phyloP scores from a whole-genome alignment of 2,329 filamentous ascomycete genomes.

The Aspergillus ochraceoroseus region DNA sequence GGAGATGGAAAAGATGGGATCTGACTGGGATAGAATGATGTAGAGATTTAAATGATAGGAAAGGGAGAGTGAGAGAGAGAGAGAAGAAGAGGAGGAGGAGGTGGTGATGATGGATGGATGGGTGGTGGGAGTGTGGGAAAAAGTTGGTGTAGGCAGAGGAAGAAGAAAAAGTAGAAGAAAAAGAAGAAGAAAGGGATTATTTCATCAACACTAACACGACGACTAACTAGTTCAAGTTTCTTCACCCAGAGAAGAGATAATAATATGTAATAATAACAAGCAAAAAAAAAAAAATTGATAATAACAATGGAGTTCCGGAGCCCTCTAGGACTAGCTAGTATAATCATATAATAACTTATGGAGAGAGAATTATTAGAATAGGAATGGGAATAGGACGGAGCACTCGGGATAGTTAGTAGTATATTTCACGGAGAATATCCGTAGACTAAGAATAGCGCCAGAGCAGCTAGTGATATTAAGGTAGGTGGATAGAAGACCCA shows the following conservation, averaged over 20 bases:
- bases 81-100: constrained; percentile 6
- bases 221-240: no score
- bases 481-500: constrained; percentile 3
- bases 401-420: background rate
- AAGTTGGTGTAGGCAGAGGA: background rate
- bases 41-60: constrained; percentile 8
- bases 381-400: background rate
- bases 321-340: background rate
- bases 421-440: no score
- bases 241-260: background rate
- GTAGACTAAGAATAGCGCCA: background rate
- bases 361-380: constrained; percentile 9
- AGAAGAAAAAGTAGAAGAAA: constrained; percentile 8
- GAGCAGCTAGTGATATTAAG: constrained; percentile 7
- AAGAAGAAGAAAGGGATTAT: constrained; percentile 1
- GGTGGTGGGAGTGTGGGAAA: constrained; percentile 3
- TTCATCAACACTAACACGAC: background rate
- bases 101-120: constrained; percentile 5
- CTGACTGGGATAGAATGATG: constrained; percentile 2
- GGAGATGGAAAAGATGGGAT: background rate
- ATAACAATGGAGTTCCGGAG: no score
- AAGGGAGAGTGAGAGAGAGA: no score
- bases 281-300: no score
- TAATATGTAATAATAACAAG: constrained; percentile 2
- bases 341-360: no score